A percentile compares a stretch with the other conserved stretches of the same genome.
Evolutionary conservation across 75 land plant genomes (phyloP).

Genomic region (Ceratopteris richardii): DNA sequence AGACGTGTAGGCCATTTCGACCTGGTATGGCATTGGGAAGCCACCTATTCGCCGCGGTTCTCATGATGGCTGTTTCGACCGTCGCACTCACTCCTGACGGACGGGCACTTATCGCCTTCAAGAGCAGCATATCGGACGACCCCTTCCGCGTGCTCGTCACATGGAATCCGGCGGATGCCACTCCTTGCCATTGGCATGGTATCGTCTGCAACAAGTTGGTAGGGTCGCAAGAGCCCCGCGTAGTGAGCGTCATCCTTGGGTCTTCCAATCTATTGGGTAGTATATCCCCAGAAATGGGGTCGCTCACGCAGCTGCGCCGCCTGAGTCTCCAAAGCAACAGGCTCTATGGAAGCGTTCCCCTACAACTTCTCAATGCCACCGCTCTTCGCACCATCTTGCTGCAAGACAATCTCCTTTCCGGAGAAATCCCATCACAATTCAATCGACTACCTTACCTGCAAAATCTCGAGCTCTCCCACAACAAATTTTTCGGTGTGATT

Average conservation of each 20-base stretch:
- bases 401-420: slow-evolving; percentile 64
- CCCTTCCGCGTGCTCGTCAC: slow-evolving; percentile 34
- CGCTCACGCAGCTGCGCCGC: slow-evolving; percentile 23
- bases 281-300: slow-evolving; percentile 40
- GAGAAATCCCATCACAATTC: slow-evolving; percentile 43
- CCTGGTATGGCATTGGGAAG: no score
- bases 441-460: slow-evolving; percentile 42
- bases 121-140: slow-evolving; percentile 30
- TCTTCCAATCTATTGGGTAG: slow-evolving; percentile 7
- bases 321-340: slow-evolving; percentile 65
- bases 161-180: slow-evolving; percentile 50
- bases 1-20: no score
- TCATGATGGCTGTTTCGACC: slow-evolving; percentile 2
- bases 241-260: slow-evolving; percentile 37
- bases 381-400: slow-evolving; percentile 54
- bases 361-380: slow-evolving; percentile 41
- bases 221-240: slow-evolving; percentile 15
- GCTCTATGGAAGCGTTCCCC: slow-evolving; percentile 54
- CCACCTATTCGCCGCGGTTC: no score
- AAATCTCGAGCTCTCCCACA: slow-evolving; percentile 63
- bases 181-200: slow-evolving; percentile 61
- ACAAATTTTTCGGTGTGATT: slow-evolving; percentile 47
- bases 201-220: slow-evolving; percentile 30
- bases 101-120: slow-evolving; percentile 41
- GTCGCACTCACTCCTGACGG: slow-evolving; percentile 38